Percentiles rank a stretch among this genome's conserved stretches.
Conservation (phyloP, 2,329 filamentous ascomycete genomes). For the Xylaria sp. region DNA sequence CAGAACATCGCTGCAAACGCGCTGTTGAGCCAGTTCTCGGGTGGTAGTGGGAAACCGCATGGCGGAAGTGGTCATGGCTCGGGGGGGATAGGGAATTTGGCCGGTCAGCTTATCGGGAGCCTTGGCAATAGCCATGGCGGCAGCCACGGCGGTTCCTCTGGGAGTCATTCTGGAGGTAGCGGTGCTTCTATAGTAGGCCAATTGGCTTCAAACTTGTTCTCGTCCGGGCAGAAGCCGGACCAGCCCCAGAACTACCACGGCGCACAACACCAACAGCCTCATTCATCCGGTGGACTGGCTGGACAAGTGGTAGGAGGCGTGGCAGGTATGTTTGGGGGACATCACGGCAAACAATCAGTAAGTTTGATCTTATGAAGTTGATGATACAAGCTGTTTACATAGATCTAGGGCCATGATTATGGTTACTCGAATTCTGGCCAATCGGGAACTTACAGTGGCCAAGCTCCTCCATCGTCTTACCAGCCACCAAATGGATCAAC, state of each 20-base stretch:
- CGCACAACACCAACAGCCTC: slow-evolving; percentile 45
- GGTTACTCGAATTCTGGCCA: slow-evolving; percentile 70
- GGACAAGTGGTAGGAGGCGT: slow-evolving; percentile 67
- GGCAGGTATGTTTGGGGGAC: slow-evolving; percentile 63
- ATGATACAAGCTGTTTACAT: slow-evolving; percentile 25
- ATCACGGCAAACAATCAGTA: slow-evolving; percentile 55
- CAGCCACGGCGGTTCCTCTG: slow-evolving; percentile 44
- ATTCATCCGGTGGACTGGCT: slow-evolving; percentile 61
- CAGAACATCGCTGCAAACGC: slow-evolving; percentile 71
- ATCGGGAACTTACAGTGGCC: slow-evolving; percentile 68
- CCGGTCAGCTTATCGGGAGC: slow-evolving; percentile 56
- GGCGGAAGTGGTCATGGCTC: slow-evolving; percentile 50
- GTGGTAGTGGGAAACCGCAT: slow-evolving; percentile 57
- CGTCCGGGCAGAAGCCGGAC: slow-evolving; percentile 60
- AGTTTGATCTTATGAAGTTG: slow-evolving; percentile 33
- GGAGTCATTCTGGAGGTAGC: slow-evolving; percentile 42
- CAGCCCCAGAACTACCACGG: slow-evolving; percentile 51
- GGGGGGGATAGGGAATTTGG: slow-evolving; percentile 59
- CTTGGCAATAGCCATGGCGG: slow-evolving; percentile 44
- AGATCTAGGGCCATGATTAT: slow-evolving; percentile 64
- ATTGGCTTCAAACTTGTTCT: slow-evolving; percentile 66
- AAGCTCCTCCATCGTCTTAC: slow-evolving; percentile 71
- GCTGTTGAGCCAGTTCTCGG: slow-evolving; percentile 59
- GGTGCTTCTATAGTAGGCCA: slow-evolving; percentile 61
- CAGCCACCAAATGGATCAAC: slow-evolving; percentile 54